phyloP scores from a whole-genome alignment of 192 early-diverging fungal species.

The Coemansia sp. region DNA sequence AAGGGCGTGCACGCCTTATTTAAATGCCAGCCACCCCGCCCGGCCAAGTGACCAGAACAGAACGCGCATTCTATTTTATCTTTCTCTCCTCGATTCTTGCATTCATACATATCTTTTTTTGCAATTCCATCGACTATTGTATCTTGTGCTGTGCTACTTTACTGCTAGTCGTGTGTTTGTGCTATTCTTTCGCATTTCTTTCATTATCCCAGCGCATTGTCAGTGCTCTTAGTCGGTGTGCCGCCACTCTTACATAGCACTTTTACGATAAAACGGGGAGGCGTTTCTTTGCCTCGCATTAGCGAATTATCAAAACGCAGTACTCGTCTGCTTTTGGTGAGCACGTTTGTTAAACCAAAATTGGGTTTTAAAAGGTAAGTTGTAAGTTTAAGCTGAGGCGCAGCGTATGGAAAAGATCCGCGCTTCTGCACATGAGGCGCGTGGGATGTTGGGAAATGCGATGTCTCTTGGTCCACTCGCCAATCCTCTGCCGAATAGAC shows the following conservation, averaged over 20 bases:
- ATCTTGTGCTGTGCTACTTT: not conserved
- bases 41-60: too few relatives aligned
- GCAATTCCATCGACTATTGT: not conserved
- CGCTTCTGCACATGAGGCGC: not conserved
- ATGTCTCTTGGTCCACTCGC: too few relatives aligned
- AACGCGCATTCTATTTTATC: not conserved
- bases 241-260: not conserved
- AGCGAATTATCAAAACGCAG: not conserved
- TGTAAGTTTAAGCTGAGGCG: not conserved
- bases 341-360: not conserved
- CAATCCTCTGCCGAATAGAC: too few relatives aligned
- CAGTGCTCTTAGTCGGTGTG: not conserved
- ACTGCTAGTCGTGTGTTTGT: not conserved
- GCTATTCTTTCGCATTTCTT: not conserved
- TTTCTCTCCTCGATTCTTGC: conserved; percentile 1
- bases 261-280: not conserved
- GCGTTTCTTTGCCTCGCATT: not conserved
- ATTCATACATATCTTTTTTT: not conserved
- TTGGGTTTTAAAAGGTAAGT: not conserved
- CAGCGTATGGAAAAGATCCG: not conserved
- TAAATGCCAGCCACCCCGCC: too few relatives aligned
- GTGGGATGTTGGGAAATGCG: not conserved
- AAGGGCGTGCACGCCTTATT: not conserved
- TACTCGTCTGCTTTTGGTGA: not conserved
- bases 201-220: conserved; percentile 1